Percentiles rank a stretch among this genome's conserved stretches.
phyloP scores from a whole-genome alignment of 805 yeast genomes.

The Candida chilensis region DNA sequence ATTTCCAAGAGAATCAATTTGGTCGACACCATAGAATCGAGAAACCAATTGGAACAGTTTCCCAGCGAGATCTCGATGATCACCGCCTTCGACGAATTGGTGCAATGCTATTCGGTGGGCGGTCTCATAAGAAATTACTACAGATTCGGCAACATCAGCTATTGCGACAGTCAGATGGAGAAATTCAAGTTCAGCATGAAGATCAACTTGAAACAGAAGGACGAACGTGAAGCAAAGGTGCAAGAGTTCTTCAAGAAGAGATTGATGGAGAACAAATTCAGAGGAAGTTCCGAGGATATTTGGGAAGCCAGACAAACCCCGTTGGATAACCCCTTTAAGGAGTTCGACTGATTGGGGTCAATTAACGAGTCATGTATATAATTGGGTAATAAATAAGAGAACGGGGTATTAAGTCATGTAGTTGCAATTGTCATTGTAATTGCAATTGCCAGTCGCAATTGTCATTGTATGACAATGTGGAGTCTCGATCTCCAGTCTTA shows the following conservation, averaged over 20 bases:
- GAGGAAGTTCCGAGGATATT: slow-evolving; percentile 77
- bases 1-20: too few species aligned
- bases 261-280: slow-evolving; percentile 47
- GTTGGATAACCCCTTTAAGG: slow-evolving; percentile 27
- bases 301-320: slow-evolving; percentile 49
- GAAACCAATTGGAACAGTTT: too few species aligned
- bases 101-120: slow-evolving; percentile 82
- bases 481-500: too few species aligned
- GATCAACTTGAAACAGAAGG: slow-evolving; percentile 47
- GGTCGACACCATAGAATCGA: too few species aligned
- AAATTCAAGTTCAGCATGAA: slow-evolving; percentile 77
- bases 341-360: too few species aligned
- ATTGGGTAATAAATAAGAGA: too few species aligned
- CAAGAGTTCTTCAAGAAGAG: slow-evolving; percentile 65
- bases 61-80: too few species aligned
- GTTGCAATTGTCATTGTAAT: too few species aligned
- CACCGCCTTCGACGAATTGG: slow-evolving; percentile 83
- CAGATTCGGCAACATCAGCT: slow-evolving; percentile 69
- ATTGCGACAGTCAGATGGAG: slow-evolving; percentile 60
- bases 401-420: too few species aligned
- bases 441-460: too few species aligned
- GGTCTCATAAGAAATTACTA: slow-evolving; percentile 84
- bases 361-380: too few species aligned
- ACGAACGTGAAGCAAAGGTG: slow-evolving; percentile 36
- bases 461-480: too few species aligned